A percentile compares a stretch with the other conserved stretches of the same genome.
Evolutionary conservation across 1,139 yeast genomes (phyloP).

Genomic region (Saccharomyces hybrid): DNA sequence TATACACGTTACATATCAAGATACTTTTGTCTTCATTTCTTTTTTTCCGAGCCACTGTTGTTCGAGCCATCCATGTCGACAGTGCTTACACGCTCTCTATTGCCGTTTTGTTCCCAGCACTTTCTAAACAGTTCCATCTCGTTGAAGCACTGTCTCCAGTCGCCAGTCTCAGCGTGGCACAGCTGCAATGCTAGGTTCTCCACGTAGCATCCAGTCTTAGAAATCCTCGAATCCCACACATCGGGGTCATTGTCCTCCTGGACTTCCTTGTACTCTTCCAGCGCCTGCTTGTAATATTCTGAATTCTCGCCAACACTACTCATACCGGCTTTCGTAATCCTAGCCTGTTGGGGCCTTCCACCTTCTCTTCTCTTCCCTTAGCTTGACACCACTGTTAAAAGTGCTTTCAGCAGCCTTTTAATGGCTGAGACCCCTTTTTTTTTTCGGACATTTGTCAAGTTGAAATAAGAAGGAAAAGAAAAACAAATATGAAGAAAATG

Average conservation of each 20-base stretch:
- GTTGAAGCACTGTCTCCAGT: constrained; percentile 63
- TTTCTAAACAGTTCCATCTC: constrained; percentile 38
- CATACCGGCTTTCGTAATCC: not conserved
- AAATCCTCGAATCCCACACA: constrained; percentile 57
- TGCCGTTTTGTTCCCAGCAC: constrained; percentile 29
- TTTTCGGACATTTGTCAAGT: not conserved
- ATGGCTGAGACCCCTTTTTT: constrained; percentile 1
- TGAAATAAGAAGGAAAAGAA: not conserved
- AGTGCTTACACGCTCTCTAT: constrained; percentile 27
- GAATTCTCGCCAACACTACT: constrained; percentile 8
- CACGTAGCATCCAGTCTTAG: constrained; percentile 56
- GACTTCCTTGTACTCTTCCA: constrained; percentile 26
- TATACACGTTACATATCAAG: not conserved
- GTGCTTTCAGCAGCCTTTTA: not conserved
- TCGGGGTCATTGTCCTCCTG: constrained; percentile 25
- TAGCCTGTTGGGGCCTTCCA: not conserved
- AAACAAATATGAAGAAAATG: not conserved
- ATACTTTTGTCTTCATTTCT: not conserved
- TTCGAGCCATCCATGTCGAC: constrained; percentile 16
- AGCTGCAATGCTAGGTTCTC: constrained; percentile 59
- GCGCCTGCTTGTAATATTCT: constrained; percentile 27
- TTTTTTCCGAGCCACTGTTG: not conserved
- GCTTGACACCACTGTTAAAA: not conserved
- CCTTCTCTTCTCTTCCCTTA: not conserved
- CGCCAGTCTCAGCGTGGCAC: constrained; percentile 74